Evolutionary conservation across 768 basidiomycete genomes (phyloP).

Genomic region (Piloderma croceum): DNA sequence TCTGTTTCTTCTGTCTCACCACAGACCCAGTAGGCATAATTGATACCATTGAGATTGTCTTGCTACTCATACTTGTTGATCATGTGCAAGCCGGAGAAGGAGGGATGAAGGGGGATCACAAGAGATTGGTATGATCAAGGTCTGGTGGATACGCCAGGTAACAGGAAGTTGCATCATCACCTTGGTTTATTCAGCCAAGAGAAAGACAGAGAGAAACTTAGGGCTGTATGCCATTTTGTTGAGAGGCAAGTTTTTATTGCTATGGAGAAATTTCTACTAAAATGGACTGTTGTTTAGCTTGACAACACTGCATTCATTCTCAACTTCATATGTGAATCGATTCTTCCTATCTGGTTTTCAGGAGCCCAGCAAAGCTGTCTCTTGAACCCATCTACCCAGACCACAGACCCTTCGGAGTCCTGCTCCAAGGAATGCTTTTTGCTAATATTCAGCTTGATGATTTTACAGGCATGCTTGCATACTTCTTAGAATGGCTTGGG

Average conservation of each 20-base stretch:
- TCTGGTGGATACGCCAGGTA: conserved; percentile 82
- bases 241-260: conserved; percentile 63
- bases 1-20: too few relatives aligned
- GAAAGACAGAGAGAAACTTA: conserved; percentile 72
- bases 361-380: conserved; percentile 68
- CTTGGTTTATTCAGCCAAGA: conserved; percentile 84
- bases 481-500: conserved; percentile 80
- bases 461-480: conserved; percentile 77
- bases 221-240: conserved; percentile 87
- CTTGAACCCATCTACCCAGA: conserved; percentile 66
- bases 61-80: too few relatives aligned
- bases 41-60: too few relatives aligned
- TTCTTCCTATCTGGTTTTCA: too few relatives aligned
- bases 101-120: conserved; percentile 85
- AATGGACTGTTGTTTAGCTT: conserved; percentile 13
- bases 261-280: conserved; percentile 6
- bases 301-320: too few relatives aligned
- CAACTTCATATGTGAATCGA: too few relatives aligned
- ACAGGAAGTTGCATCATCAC: conserved; percentile 91
- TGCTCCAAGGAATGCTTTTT: too few relatives aligned
- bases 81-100: conserved; percentile 82
- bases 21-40: too few relatives aligned
- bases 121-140: conserved; percentile 91
- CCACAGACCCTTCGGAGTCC: conserved; percentile 79
- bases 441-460: too few relatives aligned